phyloP scores from a whole-genome alignment of 345 rosid genomes.

The Physaria fendleri region DNA sequence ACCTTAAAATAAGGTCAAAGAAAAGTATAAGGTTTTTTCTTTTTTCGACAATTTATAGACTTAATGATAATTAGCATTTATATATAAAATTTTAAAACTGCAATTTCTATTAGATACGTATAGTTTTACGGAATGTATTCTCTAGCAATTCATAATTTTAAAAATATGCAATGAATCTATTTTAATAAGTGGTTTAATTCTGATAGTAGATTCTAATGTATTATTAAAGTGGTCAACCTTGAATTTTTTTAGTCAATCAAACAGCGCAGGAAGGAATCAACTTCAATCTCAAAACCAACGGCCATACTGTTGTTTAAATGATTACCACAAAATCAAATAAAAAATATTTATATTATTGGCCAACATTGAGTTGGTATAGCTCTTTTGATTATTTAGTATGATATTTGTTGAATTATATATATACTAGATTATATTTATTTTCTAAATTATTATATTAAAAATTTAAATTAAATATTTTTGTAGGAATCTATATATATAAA shows the following conservation, averaged over 20 bases:
- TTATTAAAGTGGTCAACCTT: constrained; percentile 13
- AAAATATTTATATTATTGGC: neutral
- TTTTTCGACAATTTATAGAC: too few relatives aligned
- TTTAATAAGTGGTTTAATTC: neutral
- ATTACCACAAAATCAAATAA: neutral
- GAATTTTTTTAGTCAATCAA: constrained; percentile 19
- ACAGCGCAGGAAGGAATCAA: constrained; percentile 24
- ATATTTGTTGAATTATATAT: neutral
- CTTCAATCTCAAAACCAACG: constrained; percentile 7
- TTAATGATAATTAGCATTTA: too few relatives aligned
- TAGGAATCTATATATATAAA: too few relatives aligned
- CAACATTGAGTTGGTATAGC: constrained; percentile 7
- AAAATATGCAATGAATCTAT: constrained; percentile 13
- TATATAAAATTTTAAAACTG: too few relatives aligned
- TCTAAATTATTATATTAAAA: too few relatives aligned
- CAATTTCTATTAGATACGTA: too few relatives aligned
- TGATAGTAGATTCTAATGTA: neutral
- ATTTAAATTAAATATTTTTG: too few relatives aligned
- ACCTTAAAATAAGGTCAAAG: too few relatives aligned
- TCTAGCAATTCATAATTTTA: neutral
- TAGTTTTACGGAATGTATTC: neutral
- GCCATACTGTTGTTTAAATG: neutral
- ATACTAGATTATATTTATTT: too few relatives aligned
- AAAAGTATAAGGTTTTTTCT: too few relatives aligned
- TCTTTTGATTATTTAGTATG: neutral